phyloP scores from a whole-genome alignment of 768 basidiomycete genomes.

The Hortiboletus flavorubellus region DNA sequence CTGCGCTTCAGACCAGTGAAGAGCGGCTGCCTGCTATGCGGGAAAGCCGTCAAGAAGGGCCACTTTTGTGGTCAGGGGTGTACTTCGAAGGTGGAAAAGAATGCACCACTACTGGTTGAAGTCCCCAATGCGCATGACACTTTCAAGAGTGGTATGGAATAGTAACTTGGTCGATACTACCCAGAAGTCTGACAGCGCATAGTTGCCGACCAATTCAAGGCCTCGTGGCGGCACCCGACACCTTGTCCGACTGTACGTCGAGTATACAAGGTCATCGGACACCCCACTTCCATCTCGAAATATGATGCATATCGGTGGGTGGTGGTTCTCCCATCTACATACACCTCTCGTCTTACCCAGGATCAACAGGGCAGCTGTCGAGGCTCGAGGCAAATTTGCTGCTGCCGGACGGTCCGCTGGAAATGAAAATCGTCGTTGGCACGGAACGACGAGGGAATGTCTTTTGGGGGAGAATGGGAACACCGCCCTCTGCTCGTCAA shows the following conservation, averaged over 20 bases:
- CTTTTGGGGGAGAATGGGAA: conserved; percentile 62
- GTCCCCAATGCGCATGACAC: conserved; percentile 57
- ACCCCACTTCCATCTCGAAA: conserved; percentile 45
- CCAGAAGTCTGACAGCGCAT: conserved; percentile 1
- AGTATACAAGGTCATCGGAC: conserved; percentile 61
- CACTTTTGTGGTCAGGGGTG: conserved; percentile 63
- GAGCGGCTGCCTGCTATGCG: conserved; percentile 59
- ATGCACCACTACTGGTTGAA: conserved; percentile 55
- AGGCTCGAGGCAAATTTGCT: conserved; percentile 56
- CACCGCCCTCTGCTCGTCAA: conserved; percentile 46
- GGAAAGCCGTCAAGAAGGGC: conserved; percentile 55
- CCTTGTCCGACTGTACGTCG: conserved; percentile 54
- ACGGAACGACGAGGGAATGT: conserved; percentile 66
- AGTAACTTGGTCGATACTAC: neutral
- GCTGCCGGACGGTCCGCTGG: conserved; percentile 53
- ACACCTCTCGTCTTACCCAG: neutral
- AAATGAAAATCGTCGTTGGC: conserved; percentile 75
- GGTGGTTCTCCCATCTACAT: neutral
- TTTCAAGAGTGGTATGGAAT: conserved; percentile 57
- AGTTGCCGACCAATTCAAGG: conserved; percentile 67
- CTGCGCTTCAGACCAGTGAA: conserved; percentile 30
- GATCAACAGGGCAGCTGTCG: conserved; percentile 47
- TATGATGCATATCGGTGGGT: conserved; percentile 63
- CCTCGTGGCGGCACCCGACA: conserved; percentile 64
- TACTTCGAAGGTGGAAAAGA: conserved; percentile 50